phyloP scores from a whole-genome alignment of 768 basidiomycete species.

The Suillus subluteus region DNA sequence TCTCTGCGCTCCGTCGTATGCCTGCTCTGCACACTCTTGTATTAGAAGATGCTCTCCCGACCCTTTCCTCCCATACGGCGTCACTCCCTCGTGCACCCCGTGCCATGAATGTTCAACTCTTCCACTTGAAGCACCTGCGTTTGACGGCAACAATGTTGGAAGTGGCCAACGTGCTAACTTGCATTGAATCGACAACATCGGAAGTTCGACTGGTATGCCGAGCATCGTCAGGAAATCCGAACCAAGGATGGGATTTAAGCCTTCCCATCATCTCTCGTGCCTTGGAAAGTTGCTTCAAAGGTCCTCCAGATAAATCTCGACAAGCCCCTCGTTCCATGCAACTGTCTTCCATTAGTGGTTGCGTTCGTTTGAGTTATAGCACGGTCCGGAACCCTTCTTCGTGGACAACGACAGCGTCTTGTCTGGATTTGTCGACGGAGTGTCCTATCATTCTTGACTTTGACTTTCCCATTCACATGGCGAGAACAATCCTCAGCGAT shows the following conservation, averaged over 20 bases:
- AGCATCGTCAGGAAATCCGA: not conserved
- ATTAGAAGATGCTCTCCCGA: conserved; percentile 40
- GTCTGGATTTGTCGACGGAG: not conserved
- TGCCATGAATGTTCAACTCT: conserved; percentile 1
- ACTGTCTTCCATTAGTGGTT: not conserved
- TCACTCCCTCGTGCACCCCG: not conserved
- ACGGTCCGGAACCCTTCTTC: not conserved
- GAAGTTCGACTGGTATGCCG: not conserved
- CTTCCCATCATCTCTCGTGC: not conserved
- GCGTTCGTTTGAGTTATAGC: conserved; percentile 1
- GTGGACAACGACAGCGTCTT: not conserved
- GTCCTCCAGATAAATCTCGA: not conserved
- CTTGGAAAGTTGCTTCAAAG: not conserved
- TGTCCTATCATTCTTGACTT: not conserved
- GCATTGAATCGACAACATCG: not conserved
- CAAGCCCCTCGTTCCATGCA: not conserved
- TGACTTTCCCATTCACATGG: too few relatives aligned
- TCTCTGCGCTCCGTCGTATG: conserved; percentile 39
- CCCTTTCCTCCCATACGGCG: not conserved
- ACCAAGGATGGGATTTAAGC: not conserved
- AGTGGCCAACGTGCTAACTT: conserved; percentile 1
- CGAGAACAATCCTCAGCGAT: not conserved
- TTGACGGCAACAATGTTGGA: not conserved
- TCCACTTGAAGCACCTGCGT: not conserved
- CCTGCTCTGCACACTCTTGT: conserved; percentile 37